These are phyloP conservation scores for Leccinum aurantiacum DNA, from an alignment of 768 basidiomycete genomes.

Conservation along the genomic window DNA sequence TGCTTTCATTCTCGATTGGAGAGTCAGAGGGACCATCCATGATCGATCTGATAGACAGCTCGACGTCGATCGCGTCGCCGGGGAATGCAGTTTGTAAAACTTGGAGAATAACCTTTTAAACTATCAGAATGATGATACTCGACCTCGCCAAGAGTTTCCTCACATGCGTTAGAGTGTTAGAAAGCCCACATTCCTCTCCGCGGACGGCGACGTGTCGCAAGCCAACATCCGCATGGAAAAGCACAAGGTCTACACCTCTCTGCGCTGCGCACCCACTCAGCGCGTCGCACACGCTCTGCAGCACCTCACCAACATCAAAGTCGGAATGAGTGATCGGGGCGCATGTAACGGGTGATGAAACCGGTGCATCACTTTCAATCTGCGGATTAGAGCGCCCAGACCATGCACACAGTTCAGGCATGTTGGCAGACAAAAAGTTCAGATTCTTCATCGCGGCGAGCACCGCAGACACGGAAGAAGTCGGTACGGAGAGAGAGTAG, in stretches of 20 bases:
- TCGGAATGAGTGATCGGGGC: constrained; percentile 43
- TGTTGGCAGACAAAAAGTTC: constrained; percentile 90
- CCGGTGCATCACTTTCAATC: constrained; percentile 17
- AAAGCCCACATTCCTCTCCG: constrained; percentile 83
- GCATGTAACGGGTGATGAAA: constrained; percentile 21
- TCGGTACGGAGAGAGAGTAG: constrained; percentile 84
- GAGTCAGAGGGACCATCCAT: constrained; percentile 27
- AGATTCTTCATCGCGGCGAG: constrained; percentile 91
- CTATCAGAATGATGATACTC: constrained; percentile 17
- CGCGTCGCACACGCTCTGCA: constrained; percentile 88
- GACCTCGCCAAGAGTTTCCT: constrained; percentile 34
- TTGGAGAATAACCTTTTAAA: constrained; percentile 75
- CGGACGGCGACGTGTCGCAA: constrained; percentile 84
- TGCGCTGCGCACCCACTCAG: constrained; percentile 82
- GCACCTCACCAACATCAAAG: constrained; percentile 89
- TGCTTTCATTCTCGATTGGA: constrained; percentile 24
- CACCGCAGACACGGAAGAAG: constrained; percentile 83
- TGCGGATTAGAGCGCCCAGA: constrained; percentile 16
- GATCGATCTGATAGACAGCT: constrained; percentile 56
- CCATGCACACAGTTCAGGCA: constrained; percentile 42
- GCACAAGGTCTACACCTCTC: constrained; percentile 83
- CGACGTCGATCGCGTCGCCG: constrained; percentile 86
- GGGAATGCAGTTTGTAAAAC: constrained; percentile 62
- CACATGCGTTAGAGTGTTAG: constrained; percentile 83
- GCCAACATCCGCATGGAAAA: constrained; percentile 87